Conservation (phyloP, 2,329 filamentous ascomycete species). For the Saccharata proteae region DNA sequence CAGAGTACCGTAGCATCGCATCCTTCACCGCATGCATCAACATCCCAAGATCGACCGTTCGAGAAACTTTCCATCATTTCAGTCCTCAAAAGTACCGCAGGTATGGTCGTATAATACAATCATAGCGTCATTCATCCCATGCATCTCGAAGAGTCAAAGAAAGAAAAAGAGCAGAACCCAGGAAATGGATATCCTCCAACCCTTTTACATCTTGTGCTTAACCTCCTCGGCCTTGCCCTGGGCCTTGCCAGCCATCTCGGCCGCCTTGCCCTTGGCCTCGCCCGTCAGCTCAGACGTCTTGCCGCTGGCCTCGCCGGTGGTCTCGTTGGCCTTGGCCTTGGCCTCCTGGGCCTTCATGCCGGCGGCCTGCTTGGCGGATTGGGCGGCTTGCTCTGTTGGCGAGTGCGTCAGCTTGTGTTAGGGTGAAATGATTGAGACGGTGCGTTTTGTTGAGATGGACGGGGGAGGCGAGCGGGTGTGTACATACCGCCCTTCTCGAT, state of each 20-base stretch:
- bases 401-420: neutral
- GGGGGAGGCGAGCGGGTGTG: neutral
- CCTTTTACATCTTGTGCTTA: slow-evolving; percentile 11
- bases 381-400: slow-evolving; percentile 37
- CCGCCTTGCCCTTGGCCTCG: slow-evolving; percentile 30
- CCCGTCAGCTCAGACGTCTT: slow-evolving; percentile 28
- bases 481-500: slow-evolving; percentile 51
- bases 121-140: no score
- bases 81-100: no score
- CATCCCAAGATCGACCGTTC: no score
- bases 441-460: slow-evolving; percentile 3
- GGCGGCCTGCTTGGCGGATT: slow-evolving; percentile 25
- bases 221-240: slow-evolving; percentile 32
- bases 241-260: slow-evolving; percentile 31
- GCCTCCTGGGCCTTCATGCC: slow-evolving; percentile 15
- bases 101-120: no score
- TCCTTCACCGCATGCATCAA: no score
- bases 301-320: slow-evolving; percentile 23
- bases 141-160: no score
- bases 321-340: slow-evolving; percentile 31
- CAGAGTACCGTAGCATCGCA: no score
- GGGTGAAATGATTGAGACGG: neutral
- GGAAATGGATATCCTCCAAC: no score
- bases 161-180: no score
- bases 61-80: no score